A percentile compares a stretch with the other conserved stretches of the same genome.
Evolutionary conservation across 495 filamentous ascomycete genomes (phyloP).

Genomic region (Usnea hakonensis): DNA sequence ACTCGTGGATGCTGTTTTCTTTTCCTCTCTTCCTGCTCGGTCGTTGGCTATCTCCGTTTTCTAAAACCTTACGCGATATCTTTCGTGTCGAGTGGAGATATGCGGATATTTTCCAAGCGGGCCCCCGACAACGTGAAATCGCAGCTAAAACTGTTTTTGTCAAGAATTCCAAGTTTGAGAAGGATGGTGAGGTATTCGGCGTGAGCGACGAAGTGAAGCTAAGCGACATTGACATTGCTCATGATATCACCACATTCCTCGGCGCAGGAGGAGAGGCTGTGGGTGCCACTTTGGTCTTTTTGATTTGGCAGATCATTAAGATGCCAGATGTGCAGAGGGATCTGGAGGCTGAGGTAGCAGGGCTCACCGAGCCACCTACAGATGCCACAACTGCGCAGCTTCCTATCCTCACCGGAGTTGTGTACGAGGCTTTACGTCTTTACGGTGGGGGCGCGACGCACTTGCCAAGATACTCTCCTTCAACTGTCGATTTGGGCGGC

Average conservation of each 20-base stretch:
- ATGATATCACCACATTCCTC: slow-evolving; percentile 14
- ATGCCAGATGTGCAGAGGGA: slow-evolving; percentile 17
- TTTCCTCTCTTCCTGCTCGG: slow-evolving; percentile 14
- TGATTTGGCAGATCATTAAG: slow-evolving; percentile 14
- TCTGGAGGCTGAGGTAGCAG: slow-evolving; percentile 14
- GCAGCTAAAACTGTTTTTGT: slow-evolving; percentile 10
- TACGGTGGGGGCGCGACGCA: slow-evolving; percentile 9
- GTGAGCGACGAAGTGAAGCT: slow-evolving; percentile 13
- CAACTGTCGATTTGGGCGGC: slow-evolving; percentile 6
- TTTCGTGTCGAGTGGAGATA: slow-evolving; percentile 12
- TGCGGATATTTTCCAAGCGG: slow-evolving; percentile 3
- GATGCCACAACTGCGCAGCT: slow-evolving; percentile 7
- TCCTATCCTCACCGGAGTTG: slow-evolving; percentile 12
- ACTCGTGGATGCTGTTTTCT: slow-evolving; percentile 9
- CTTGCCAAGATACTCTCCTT: slow-evolving; percentile 5
- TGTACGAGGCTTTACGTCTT: slow-evolving; percentile 13
- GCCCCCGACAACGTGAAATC: slow-evolving; percentile 6
- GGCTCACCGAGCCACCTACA: slow-evolving; percentile 6
- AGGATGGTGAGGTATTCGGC: slow-evolving; percentile 2
- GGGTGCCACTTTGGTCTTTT: slow-evolving; percentile 7
- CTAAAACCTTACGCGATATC: neutral
- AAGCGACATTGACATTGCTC: slow-evolving; percentile 14
- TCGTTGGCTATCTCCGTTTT: slow-evolving; percentile 12
- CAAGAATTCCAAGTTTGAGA: slow-evolving; percentile 4
- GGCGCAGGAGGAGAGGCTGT: slow-evolving; percentile 12